Conservation (phyloP, 768 basidiomycete species). For the Xerocomellus intermedius region DNA sequence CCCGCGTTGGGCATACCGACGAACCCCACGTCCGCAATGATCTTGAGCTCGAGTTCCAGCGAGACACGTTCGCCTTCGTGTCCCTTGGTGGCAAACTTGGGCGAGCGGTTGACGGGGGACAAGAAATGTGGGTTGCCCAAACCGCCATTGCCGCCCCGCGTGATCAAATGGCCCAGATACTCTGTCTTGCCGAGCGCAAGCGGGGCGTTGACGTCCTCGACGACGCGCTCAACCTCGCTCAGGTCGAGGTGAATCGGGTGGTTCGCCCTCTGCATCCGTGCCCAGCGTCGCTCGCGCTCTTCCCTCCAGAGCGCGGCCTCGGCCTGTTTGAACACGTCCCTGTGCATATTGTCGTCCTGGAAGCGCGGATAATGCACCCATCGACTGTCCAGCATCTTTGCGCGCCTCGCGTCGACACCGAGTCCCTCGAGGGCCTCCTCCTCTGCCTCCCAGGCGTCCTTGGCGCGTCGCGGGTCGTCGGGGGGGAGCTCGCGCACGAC, state of each 20-base stretch:
- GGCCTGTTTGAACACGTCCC: constrained; percentile 70
- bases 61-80: constrained; percentile 70
- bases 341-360: constrained; percentile 57
- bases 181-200: constrained; percentile 57
- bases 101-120: constrained; percentile 65
- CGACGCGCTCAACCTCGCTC: constrained; percentile 45
- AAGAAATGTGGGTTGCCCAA: constrained; percentile 88
- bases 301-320: constrained; percentile 58
- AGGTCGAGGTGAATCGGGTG: constrained; percentile 61
- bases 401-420: constrained; percentile 42
- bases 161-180: constrained; percentile 61
- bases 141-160: constrained; percentile 77
- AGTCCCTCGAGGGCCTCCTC: constrained; percentile 55
- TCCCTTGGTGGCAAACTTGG: constrained; percentile 84
- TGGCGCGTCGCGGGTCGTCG: constrained; percentile 61
- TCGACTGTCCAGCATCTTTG: constrained; percentile 60
- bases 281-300: constrained; percentile 57
- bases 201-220: constrained; percentile 45
- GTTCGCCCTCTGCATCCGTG: constrained; percentile 41
- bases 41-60: constrained; percentile 88
- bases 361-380: constrained; percentile 82
- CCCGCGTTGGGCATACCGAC: constrained; percentile 97
- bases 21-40: constrained; percentile 91
- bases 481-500: constrained; percentile 74
- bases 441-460: constrained; percentile 74